These are phyloP conservation scores for Seminavis robusta DNA, from an alignment of 108 stramenopile species.

Conservation along the genomic window DNA sequence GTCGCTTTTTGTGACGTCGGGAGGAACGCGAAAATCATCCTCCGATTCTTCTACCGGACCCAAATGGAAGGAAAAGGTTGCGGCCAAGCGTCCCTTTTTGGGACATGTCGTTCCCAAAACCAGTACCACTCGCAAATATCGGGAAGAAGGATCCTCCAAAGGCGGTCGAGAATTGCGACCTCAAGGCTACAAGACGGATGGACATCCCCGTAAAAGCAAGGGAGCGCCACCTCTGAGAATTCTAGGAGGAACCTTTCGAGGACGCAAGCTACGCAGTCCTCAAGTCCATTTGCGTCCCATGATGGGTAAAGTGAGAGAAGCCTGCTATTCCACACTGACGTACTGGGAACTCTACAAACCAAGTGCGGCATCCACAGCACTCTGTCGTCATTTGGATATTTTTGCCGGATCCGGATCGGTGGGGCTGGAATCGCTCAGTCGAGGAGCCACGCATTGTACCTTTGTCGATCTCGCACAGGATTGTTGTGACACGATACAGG, in stretches of 20 bases:
- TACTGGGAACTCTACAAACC: constrained; percentile 84
- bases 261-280: constrained; percentile 83
- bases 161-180: constrained; percentile 58
- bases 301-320: constrained; percentile 98
- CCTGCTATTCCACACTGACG: constrained; percentile 86
- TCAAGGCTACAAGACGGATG: too few species aligned
- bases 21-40: too few species aligned
- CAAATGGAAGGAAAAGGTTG: too few species aligned
- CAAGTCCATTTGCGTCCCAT: constrained; percentile 95
- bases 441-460: constrained; percentile 86
- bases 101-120: constrained; percentile 72
- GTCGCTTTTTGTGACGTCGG: too few species aligned
- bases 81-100: constrained; percentile 61
- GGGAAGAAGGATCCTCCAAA: constrained; percentile 53
- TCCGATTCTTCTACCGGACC: too few species aligned
- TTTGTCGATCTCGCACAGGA: constrained; percentile 80
- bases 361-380: constrained; percentile 13
- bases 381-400: constrained; percentile 86
- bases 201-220: too few species aligned
- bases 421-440: constrained; percentile 87
- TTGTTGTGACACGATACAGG: constrained; percentile 60
- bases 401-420: constrained; percentile 93
- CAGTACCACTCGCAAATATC: not conserved
- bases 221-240: constrained; percentile 69
- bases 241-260: constrained; percentile 71